Base-by-base conservation (phyloP, 2,329 filamentous ascomycete genomes). In the Zalaria obscura region DNA sequence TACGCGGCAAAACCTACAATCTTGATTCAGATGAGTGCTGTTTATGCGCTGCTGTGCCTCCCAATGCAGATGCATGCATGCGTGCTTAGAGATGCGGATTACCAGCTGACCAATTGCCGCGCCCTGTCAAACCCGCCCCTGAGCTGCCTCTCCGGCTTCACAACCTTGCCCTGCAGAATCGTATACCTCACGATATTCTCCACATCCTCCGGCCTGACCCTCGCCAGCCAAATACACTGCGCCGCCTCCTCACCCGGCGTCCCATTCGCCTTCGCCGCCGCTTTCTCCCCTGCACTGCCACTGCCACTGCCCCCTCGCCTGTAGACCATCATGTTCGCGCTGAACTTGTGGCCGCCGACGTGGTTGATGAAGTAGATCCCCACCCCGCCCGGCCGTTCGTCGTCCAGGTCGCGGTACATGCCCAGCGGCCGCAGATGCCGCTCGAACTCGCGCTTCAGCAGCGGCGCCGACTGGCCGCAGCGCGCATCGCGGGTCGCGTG, bases 291-390 rank as follows among this genome's bases (percentile, higher is more conserved):
- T 45, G 42, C 29, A 48, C 42, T 18, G 18, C 18, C 18, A 18
- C 18, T 18, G 18, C 18, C 18, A 18, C 18, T 18, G 10, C 57
- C 62, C 5, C 70, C 68, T 11, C 73, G 72, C 6, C 91, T 75
- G 60, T 98, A 96, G 1, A 98, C 70, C 68, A 98, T 83, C 52
- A 96, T 77, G 54, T 98, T 98, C 27, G 91, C 91, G 37, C 80
- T 79, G 64, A 93, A 96, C 66, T 95, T 95, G 68, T 98, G 91
- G 0, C 91, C 91, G 27, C 91, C 91, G 3, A 95, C 87, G 56
- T 98, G 91, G 50, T 79, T 89, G 56, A 96, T 93, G 58, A 95
- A 96, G 65, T 94, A 94, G 49, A 98, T 84, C 0, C 86, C 89
- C 4, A 95, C 89, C 8, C 91, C 91, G 7, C 89, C 89, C 0